A percentile compares a stretch with the other conserved stretches of the same genome.
Evolutionary conservation across 140 eudicot genomes (phyloP).

Genomic region (Oenanthe javanica): DNA sequence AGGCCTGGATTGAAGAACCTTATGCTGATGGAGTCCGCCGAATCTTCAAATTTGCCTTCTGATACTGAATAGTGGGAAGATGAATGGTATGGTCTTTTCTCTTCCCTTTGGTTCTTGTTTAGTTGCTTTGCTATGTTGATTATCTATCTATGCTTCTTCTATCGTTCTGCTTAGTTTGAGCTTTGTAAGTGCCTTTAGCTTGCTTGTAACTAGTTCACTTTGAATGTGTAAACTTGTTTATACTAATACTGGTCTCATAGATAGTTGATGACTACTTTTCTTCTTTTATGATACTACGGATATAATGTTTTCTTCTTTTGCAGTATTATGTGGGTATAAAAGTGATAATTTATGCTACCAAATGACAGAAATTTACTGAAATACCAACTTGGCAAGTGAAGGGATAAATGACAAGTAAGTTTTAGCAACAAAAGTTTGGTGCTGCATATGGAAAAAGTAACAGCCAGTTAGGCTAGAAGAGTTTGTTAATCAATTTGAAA

Average conservation of each 20-base stretch:
- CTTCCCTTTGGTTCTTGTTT: constrained; percentile 1
- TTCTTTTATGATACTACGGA: neutral
- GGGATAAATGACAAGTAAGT: neutral
- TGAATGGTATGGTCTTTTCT: constrained; percentile 22
- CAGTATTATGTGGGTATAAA: neutral
- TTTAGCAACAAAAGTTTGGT: neutral
- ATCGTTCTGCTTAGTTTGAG: constrained; percentile 8
- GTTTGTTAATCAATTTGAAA: neutral
- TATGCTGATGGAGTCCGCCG: constrained; percentile 27
- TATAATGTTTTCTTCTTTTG: neutral
- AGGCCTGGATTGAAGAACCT: constrained; percentile 52
- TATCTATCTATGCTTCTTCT: constrained; percentile 16
- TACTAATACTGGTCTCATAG: neutral
- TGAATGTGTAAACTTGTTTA: constrained; percentile 1
- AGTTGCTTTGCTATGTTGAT: constrained; percentile 1
- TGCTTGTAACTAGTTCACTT: constrained; percentile 8
- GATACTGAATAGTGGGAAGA: constrained; percentile 32
- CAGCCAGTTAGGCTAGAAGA: neutral
- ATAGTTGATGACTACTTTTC: neutral
- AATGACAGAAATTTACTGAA: neutral
- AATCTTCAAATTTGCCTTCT: constrained; percentile 33
- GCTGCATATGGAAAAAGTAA: neutral
- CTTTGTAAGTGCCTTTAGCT: constrained; percentile 14
- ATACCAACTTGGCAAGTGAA: neutral
- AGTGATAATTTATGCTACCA: neutral